Conservation (phyloP, 2,329 filamentous ascomycete genomes). For the Chlorencoelia australis region DNA sequence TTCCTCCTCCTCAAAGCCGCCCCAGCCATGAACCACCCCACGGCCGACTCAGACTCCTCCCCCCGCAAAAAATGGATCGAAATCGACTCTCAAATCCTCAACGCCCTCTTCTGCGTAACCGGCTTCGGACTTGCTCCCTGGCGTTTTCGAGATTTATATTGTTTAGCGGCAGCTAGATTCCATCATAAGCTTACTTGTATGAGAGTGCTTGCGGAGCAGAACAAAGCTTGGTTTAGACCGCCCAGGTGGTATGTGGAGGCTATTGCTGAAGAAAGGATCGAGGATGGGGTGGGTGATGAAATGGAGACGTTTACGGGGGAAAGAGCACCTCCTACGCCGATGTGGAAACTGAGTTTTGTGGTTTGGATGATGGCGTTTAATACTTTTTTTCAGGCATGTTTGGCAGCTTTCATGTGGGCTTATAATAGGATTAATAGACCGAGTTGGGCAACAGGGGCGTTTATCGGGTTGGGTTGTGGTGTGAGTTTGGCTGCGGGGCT, state of each 20-base stretch:
- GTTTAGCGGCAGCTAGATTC: slow-evolving; percentile 52
- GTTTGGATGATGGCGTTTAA: slow-evolving; percentile 18
- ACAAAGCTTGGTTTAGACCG: slow-evolving; percentile 65
- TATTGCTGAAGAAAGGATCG: slow-evolving; percentile 37
- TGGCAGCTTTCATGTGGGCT: slow-evolving; percentile 13
- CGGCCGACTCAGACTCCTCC: slow-evolving; percentile 60
- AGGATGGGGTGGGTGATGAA: slow-evolving; percentile 37
- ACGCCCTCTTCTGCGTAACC: slow-evolving; percentile 15
- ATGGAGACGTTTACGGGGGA: slow-evolving; percentile 55
- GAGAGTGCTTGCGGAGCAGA: slow-evolving; percentile 58
- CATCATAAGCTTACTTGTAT: slow-evolving; percentile 41
- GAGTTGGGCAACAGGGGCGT: slow-evolving; percentile 11
- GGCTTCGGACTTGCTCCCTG: slow-evolving; percentile 54
- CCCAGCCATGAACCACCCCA: slow-evolving; percentile 59
- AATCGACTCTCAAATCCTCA: slow-evolving; percentile 30
- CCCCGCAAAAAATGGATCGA: slow-evolving; percentile 73
- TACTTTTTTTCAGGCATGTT: slow-evolving; percentile 29
- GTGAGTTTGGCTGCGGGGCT: slow-evolving; percentile 10
- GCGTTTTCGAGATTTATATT: slow-evolving; percentile 68
- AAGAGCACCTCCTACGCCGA: slow-evolving; percentile 51
- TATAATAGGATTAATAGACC: slow-evolving; percentile 12
- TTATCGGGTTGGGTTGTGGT: slow-evolving; percentile 12
- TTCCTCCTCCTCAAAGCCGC: slow-evolving; percentile 65
- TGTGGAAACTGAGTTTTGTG: slow-evolving; percentile 65
- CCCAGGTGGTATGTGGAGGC: slow-evolving; percentile 48